These are phyloP conservation scores for Globisporangium paddicum DNA, from an alignment of 352 stramenopile genomes.

Conservation along the genomic window DNA sequence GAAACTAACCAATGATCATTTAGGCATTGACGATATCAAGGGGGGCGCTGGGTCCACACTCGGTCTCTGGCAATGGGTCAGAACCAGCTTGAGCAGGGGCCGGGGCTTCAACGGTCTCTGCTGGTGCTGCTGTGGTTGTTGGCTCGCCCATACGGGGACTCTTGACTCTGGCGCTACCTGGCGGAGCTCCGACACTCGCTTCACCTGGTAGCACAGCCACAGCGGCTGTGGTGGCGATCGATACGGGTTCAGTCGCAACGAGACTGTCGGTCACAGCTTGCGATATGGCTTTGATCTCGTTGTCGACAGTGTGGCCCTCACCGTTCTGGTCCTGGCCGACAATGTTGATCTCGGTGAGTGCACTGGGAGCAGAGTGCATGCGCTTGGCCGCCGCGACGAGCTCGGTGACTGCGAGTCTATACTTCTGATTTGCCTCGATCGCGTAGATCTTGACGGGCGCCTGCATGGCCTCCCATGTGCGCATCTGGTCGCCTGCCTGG, in stretches of 20 bases:
- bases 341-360: constrained; percentile 2
- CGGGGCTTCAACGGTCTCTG: neutral
- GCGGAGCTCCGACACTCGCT: neutral
- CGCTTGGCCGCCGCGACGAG: constrained; percentile 7
- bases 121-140: neutral
- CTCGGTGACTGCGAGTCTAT: constrained; percentile 26
- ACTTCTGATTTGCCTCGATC: constrained; percentile 58
- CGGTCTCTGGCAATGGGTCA: neutral
- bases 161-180: neutral
- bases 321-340: neutral
- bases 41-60: neutral
- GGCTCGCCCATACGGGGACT: neutral
- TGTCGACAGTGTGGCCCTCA: neutral
- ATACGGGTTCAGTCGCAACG: neutral
- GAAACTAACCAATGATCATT: neutral
- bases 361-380: neutral
- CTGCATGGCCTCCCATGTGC: constrained; percentile 64
- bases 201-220: neutral
- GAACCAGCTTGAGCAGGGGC: neutral
- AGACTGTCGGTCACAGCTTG: neutral
- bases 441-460: constrained; percentile 54
- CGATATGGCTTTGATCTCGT: neutral
- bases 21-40: neutral
- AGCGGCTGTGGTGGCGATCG: neutral
- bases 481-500: constrained; percentile 28